Conservation (phyloP, 2,329 filamentous ascomycete species). For the Fusarium devonianum region DNA sequence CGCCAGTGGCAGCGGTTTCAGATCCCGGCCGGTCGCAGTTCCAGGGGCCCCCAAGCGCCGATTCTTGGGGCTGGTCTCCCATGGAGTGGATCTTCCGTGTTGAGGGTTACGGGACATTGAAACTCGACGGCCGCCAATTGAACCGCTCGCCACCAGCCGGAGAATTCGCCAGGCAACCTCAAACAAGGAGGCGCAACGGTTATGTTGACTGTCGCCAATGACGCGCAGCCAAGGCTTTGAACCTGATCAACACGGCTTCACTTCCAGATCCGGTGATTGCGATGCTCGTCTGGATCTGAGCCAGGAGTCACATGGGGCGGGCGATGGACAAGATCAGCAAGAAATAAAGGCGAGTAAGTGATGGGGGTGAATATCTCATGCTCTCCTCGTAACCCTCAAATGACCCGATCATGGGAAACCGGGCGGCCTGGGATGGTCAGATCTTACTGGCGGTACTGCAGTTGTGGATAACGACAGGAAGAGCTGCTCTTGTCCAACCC, state of each 20-base stretch:
- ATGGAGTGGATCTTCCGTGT: constrained; percentile 26
- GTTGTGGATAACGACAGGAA: constrained; percentile 22
- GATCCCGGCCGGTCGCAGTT: constrained; percentile 19
- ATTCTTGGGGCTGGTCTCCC: constrained; percentile 34
- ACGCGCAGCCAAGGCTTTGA: too few species aligned
- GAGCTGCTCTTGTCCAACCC: constrained; percentile 30
- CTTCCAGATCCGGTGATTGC: constrained; percentile 9
- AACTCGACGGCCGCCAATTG: constrained; percentile 24
- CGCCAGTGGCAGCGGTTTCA: constrained; percentile 35
- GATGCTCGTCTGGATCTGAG: constrained; percentile 11
- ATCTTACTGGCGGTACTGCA: constrained; percentile 25
- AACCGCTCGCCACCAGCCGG: constrained; percentile 7
- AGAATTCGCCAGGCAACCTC: constrained; percentile 1
- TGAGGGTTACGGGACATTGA: constrained; percentile 24
- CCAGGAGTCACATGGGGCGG: constrained; percentile 6
- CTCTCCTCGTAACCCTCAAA: too few species aligned
- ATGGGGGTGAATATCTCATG: too few species aligned
- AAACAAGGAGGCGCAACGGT: constrained; percentile 17
- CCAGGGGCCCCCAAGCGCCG: constrained; percentile 34
- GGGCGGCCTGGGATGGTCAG: constrained; percentile 16
- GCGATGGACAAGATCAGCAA: constrained; percentile 5
- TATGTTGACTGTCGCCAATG: not conserved
- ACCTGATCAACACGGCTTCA: constrained; percentile 7
- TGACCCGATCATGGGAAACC: too few species aligned
- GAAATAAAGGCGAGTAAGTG: not conserved